phyloP scores from a whole-genome alignment of 371 early-diverging fungal genomes.

The Mucor plumbeus region DNA sequence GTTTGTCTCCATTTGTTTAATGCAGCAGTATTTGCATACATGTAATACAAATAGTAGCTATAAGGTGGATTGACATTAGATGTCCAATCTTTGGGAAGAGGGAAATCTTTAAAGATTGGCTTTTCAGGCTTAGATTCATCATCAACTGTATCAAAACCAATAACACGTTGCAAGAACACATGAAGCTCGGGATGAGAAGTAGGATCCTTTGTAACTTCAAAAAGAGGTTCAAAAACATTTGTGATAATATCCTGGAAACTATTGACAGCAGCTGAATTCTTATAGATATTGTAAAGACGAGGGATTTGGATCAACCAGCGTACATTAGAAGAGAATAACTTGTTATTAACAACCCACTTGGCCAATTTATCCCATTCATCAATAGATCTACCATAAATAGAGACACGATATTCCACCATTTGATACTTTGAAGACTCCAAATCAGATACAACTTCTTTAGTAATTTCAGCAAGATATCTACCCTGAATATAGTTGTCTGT shows the following conservation, averaged over 20 bases:
- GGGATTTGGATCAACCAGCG: constrained; percentile 98
- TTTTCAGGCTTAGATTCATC: constrained; percentile 96
- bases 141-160: constrained; percentile 98
- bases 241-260: constrained; percentile 84
- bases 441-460: constrained; percentile 93
- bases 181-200: constrained; percentile 87
- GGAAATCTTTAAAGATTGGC: constrained; percentile 85
- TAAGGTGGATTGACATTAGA: constrained; percentile 91
- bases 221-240: constrained; percentile 93
- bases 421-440: constrained; percentile 96
- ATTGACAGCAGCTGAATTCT: constrained; percentile 64
- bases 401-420: constrained; percentile 93
- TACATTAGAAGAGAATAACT: constrained; percentile 89
- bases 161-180: constrained; percentile 92
- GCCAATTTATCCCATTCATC: constrained; percentile 96
- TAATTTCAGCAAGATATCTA: constrained; percentile 93
- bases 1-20: constrained; percentile 87
- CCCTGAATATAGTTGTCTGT: constrained; percentile 96
- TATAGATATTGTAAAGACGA: constrained; percentile 93
- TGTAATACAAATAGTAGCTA: constrained; percentile 96
- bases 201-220: constrained; percentile 92
- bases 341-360: constrained; percentile 91
- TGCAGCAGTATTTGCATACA: constrained; percentile 90
- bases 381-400: constrained; percentile 88
- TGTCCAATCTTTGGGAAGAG: constrained; percentile 85